Base-by-base conservation (phyloP, 176 grass and related monocot genomes). In the Miscanthus lutarioriparius region DNA sequence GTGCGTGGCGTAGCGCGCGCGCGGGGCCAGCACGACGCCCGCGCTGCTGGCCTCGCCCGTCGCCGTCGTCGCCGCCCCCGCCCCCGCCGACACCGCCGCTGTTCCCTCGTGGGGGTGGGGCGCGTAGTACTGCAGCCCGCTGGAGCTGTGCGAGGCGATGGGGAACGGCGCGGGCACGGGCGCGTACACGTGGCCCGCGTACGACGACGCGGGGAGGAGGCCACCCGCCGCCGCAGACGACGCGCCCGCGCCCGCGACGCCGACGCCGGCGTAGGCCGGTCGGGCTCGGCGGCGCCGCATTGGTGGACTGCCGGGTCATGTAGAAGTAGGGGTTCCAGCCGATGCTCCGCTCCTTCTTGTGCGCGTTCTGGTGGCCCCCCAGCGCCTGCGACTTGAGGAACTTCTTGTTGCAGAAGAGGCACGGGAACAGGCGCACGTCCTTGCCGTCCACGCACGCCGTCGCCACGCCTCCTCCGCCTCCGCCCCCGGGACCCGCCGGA, bases 321-420 rank as follows among this genome's bases (percentile, higher is more conserved):
- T 97, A 97, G 79, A 94, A 91, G 76, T 97, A 89, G 19, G 94
- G 88, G 45, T 86, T 90, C 92, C 92, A 94, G 4, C 94, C 92
- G 54, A 90, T 87, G 89, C 83, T 92, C 27, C 94, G 75, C 83
- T 97, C 94, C 81, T 97, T 97, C 90, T 97, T 97, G 92, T 97
- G 94, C 13, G 94, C 94, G 79, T 97, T 97, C 84, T 97, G 94
- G 85, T 97, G 94, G 1, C 94, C 94, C 4, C 94, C 94, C 1
- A 97, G 90, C 63, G 94, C 92, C 86, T 97, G 94, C 74, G 94
- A 97, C 80, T 97, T 97, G 65, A 94, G 65, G 83, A 97, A 97
- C 80, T 97, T 97, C 77, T 97, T 97, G 92, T 97, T 97, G 87
- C 94, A 97, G 84, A 97, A 97, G 72, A 97, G 92, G 83, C 94